Evolutionary conservation across 352 stramenopile genomes (phyloP).

Genomic region (Globisporangium echinulatum): DNA sequence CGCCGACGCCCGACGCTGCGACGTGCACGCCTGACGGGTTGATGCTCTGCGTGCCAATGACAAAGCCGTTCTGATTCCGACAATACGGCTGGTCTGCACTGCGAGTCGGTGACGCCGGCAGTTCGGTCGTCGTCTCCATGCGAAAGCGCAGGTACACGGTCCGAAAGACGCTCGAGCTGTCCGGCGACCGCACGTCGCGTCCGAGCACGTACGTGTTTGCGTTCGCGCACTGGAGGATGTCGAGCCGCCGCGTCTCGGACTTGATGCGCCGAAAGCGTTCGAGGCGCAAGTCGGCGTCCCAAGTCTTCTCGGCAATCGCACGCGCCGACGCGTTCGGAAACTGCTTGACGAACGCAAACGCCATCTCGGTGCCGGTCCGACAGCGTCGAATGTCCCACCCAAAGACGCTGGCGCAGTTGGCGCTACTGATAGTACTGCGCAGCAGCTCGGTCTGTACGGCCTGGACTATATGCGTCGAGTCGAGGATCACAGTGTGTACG

Average conservation of each 20-base stretch:
- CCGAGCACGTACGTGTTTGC: slow-evolving; percentile 35
- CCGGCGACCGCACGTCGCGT: slow-evolving; percentile 32
- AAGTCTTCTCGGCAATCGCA: slow-evolving; percentile 30
- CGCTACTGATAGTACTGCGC: background rate
- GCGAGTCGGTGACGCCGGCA: slow-evolving; percentile 12
- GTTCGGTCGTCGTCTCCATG: slow-evolving; percentile 23
- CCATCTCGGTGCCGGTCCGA: slow-evolving; percentile 24
- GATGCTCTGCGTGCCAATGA: slow-evolving; percentile 40
- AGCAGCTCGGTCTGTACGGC: slow-evolving; percentile 24
- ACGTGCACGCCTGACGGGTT: slow-evolving; percentile 9
- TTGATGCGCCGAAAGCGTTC: slow-evolving; percentile 35
- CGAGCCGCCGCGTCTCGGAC: slow-evolving; percentile 38
- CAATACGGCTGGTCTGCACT: slow-evolving; percentile 17
- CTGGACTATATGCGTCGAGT: slow-evolving; percentile 27
- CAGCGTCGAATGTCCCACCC: slow-evolving; percentile 34
- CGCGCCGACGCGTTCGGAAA: slow-evolving; percentile 30
- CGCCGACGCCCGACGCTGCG: slow-evolving; percentile 2
- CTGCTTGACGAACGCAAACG: slow-evolving; percentile 32
- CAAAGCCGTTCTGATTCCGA: slow-evolving; percentile 21
- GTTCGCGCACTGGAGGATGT: slow-evolving; percentile 36
- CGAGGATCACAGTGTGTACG: slow-evolving; percentile 29
- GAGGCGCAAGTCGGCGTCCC: slow-evolving; percentile 30
- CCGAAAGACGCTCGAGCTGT: slow-evolving; percentile 35
- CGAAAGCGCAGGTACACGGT: slow-evolving; percentile 39
- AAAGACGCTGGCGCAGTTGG: slow-evolving; percentile 25